A percentile compares a stretch with the other conserved stretches of the same genome.
phyloP scores from a whole-genome alignment of 1,139 yeast genomes.

The Taiozyma onychis region DNA sequence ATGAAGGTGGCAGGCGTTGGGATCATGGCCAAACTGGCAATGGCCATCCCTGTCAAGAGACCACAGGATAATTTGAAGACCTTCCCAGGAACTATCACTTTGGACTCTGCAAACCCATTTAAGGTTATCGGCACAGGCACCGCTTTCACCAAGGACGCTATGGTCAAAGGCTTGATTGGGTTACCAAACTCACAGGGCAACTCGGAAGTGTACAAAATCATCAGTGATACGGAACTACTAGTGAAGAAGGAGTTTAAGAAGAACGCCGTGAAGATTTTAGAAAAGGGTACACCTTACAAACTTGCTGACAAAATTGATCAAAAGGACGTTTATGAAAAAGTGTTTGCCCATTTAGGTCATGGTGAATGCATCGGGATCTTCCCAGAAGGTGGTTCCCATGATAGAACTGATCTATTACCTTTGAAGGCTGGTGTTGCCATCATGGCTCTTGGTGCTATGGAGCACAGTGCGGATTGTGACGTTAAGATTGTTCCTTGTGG shows the following conservation, averaged over 20 bases:
- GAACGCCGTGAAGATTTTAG: slow-evolving; percentile 35
- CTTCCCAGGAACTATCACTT: slow-evolving; percentile 53
- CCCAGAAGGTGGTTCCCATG: slow-evolving; percentile 98
- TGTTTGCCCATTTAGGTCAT: slow-evolving; percentile 72
- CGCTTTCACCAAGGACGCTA: slow-evolving; percentile 59
- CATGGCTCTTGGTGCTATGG: slow-evolving; percentile 94
- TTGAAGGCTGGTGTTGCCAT: slow-evolving; percentile 96
- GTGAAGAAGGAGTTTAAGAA: slow-evolving; percentile 68
- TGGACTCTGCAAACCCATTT: slow-evolving; percentile 44
- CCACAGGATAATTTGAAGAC: slow-evolving; percentile 76
- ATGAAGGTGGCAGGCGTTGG: slow-evolving; percentile 68
- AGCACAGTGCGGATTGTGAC: slow-evolving; percentile 59
- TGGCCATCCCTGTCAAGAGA: slow-evolving; percentile 84
- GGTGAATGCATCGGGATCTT: slow-evolving; percentile 91
- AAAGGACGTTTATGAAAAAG: slow-evolving; percentile 71
- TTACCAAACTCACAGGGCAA: slow-evolving; percentile 79
- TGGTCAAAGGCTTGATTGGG: slow-evolving; percentile 64
- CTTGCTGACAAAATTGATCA: slow-evolving; percentile 83
- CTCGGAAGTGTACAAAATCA: slow-evolving; percentile 60
- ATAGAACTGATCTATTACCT: slow-evolving; percentile 84
- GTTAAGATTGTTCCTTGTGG: slow-evolving; percentile 94
- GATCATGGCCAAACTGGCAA: slow-evolving; percentile 63
- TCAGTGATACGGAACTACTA: slow-evolving; percentile 69
- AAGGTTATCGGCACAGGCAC: slow-evolving; percentile 63
- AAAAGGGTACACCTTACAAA: slow-evolving; percentile 57